Evolutionary conservation across 148 eudicot species (phyloP).

Genomic region (Rhododendron griersonianum): DNA sequence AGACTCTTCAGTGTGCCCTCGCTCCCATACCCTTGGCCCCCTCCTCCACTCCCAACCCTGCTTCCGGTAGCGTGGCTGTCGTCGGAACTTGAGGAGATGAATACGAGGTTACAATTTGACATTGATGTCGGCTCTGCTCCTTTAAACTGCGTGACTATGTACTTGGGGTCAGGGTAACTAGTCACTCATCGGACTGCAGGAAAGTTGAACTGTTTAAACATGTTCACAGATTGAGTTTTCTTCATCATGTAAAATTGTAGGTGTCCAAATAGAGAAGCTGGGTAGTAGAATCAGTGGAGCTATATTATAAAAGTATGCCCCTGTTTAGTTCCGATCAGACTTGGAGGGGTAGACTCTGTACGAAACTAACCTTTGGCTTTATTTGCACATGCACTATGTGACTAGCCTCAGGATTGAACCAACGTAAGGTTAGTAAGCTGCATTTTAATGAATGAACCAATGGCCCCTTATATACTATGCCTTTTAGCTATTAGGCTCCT

Average conservation of each 20-base stretch:
- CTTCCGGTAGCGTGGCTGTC: neutral
- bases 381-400: neutral
- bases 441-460: too few relatives aligned
- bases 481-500: neutral
- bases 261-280: neutral
- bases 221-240: neutral
- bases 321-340: neutral
- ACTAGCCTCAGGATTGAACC: neutral
- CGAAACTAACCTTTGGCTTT: neutral
- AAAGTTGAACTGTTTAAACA: neutral
- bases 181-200: neutral
- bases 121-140: neutral
- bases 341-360: neutral
- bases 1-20: neutral
- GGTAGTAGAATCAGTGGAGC: neutral
- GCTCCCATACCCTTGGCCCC: neutral
- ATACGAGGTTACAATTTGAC: neutral
- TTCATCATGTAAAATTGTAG: neutral
- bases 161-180: neutral
- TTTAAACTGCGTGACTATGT: neutral
- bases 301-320: neutral
- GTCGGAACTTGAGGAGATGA: neutral
- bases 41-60: neutral
- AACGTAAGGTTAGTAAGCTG: neutral
- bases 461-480: neutral